Evolutionary conservation across 2,329 filamentous ascomycete species (phyloP), one percentile per base, ranked within the genome.

Genomic region (Diaporthe citri): DNA sequence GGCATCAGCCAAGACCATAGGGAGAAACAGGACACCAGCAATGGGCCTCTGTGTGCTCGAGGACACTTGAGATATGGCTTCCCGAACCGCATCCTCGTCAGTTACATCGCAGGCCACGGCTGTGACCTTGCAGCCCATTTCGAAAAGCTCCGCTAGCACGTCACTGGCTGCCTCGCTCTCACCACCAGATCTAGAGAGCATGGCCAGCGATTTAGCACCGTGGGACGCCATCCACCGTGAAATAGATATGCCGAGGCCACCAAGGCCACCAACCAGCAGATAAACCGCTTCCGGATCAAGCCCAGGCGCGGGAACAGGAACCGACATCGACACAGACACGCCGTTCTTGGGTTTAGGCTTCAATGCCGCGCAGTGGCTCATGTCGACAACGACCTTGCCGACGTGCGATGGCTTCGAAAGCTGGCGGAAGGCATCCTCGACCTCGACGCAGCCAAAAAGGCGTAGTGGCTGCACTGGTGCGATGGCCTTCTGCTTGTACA

Each of bases 401-500:
- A 86, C 81, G 71, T 86, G 85, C 0, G 80, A 77, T 0, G 85
- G 85, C 43, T 78, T 79, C 64, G 85, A 84, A 77, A 88, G 81
- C 48, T 80, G 80, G 2, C 83, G 78, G 76, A 86, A 84, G 0
- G 84, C 84, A 1, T 82, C 77, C 17, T 77, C 57, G 10, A 84
- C 74, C 0, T 82, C 72, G 13, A 78, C 77, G 20, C 77, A 77
- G 28, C 73, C 73, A 75, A 81, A 79, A 31, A 62, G 41, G 64
- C 79, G 78, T 15, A 81, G 64, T 15, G 79, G 78, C 7, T 72
- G 69, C 6, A 77, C 75, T 1, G 77, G 77, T 36, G 55, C 41
- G 31, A 79, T 74, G 1, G 69, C 36, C 31, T 77, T 76, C 55
- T 75, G 59, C 13, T 62, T 25, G n/a, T 79, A 41, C 2, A 39